Evolutionary conservation across 192 early-diverging fungal genomes (phyloP), one percentile per base, ranked within the genome.

Genomic region (Mortierella alpina): DNA sequence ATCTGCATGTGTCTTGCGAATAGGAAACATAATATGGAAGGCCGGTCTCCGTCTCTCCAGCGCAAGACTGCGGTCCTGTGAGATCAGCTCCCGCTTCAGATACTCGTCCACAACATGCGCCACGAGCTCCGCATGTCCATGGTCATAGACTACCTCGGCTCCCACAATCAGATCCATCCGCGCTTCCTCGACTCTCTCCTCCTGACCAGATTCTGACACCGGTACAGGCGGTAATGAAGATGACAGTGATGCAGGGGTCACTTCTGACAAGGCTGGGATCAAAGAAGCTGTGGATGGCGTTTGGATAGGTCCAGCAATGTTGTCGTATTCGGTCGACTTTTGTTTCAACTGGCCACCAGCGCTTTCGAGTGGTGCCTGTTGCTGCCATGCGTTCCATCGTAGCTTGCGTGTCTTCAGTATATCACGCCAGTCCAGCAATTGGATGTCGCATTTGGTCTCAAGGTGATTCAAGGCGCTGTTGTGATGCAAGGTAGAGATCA

Each of bases 21-120:
- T 67, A 6, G 87, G 87, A 49, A 86, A 84, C 84, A 88, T 83
- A 70, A 88, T 86, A 61, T 88, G 86, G 70, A 86, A 88, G 0
- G 77, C 77, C 3, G 77, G 77, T 22, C 77, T 50, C 2, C 70
- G 55, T 10, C 59, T 54, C 7, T 41, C 49, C 2, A 72, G 57
- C 2, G 75, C 64, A 9, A 72, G 51, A 1, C 17, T 1, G 1
- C 20, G 0, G 22, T 72, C 60, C 0, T 66, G 2, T 7, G 69
- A 72, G 18, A 72, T 75, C 15, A 64, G 46, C 0, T 69, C 79
- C 11, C 82, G 58, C 22, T 78, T 78, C 66, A 88, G 70, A 31
- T 79, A 74, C 60, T 83, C 75, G 40, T 83, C 74, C 18, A 85
- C 83, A 14, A 86, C 85, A 56, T 82, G 82, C 1, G 87, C 85